Evolutionary conservation across 345 rosid genomes (phyloP).

Genomic region (Citrus trifoliata): DNA sequence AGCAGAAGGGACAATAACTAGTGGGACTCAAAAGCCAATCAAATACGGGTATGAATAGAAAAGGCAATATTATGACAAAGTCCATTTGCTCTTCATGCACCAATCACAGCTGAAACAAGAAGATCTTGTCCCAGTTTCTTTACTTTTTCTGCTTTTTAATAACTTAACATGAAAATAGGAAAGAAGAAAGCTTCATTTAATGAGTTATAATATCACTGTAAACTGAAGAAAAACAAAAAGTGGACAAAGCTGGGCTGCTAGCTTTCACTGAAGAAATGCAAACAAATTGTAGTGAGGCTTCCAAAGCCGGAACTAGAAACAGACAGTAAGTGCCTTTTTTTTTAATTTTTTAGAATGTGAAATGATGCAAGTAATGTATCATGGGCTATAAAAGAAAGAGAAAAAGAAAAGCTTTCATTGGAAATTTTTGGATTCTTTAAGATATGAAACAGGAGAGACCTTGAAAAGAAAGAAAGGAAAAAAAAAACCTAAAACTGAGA

Average conservation of each 20-base stretch:
- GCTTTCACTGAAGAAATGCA: neutral
- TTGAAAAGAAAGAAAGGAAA: neutral
- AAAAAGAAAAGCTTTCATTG: neutral
- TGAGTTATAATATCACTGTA: neutral
- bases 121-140: neutral
- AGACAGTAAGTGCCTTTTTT: neutral
- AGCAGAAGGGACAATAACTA: neutral
- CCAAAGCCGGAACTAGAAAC: neutral
- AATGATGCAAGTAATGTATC: neutral
- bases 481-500: conserved; percentile 8
- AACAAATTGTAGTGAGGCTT: neutral
- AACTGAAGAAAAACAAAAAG: neutral
- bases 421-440: neutral
- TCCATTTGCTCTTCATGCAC: neutral
- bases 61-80: neutral
- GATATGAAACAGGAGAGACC: neutral
- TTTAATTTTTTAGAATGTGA: neutral
- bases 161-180: neutral
- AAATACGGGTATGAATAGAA: neutral
- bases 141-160: neutral
- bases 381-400: neutral
- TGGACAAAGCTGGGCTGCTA: too few species aligned
- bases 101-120: neutral
- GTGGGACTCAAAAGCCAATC: neutral
- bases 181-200: neutral